Base-by-base conservation (phyloP, 1,284 basidiomycete genomes). In the Butyriboletus appendiculatus region DNA sequence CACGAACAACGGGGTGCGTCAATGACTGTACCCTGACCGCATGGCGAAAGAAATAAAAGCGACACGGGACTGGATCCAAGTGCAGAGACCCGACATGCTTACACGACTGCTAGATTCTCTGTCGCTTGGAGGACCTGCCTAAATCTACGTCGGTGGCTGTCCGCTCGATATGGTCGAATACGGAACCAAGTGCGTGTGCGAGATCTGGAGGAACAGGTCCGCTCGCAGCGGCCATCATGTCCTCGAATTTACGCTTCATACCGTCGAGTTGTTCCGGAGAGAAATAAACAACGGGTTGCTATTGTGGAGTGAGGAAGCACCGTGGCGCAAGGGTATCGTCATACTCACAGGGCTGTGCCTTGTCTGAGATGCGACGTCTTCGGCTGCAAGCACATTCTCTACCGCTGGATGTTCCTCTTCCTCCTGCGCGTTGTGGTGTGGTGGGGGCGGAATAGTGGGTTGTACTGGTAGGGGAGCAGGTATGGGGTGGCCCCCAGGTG, bases 81-180 rank as follows among this genome's bases (percentile, higher is more conserved):
- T 11, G 28, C 3, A 41, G n/a, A 45, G 7, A 16, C 33, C 4
- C 16, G 16, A 43, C 7, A 18, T 15, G 16, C 7, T 9, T 15
- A 39, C 7, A 47, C 16, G 26, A 34, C 16, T 1, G n/a, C 52
- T 70, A 68, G n/a, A 66, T 60, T 40, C 68, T 56, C 43, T 45
- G 66, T 45, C 68, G 69, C 50, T 68, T 68, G 20, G 61, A 55
- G 8, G 52, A 41, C 39, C 69, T 53, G 45, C 53, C 55, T 11
- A 66, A 35, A 38, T 68, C 68, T 39, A 68, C 37, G 3, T 68
- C 66, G 9, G 57, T 57, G 26, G 53, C 57, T 18, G 69, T 68
- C 48, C 65, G 66, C 44, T 68, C 66, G 51, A 68, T 70, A 32
- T 68, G 66, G 45, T 72, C 66, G 30, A 68, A 72, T 15, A 68